phyloP scores from a whole-genome alignment of 352 stramenopile species.

The Pythium apleroticum region DNA sequence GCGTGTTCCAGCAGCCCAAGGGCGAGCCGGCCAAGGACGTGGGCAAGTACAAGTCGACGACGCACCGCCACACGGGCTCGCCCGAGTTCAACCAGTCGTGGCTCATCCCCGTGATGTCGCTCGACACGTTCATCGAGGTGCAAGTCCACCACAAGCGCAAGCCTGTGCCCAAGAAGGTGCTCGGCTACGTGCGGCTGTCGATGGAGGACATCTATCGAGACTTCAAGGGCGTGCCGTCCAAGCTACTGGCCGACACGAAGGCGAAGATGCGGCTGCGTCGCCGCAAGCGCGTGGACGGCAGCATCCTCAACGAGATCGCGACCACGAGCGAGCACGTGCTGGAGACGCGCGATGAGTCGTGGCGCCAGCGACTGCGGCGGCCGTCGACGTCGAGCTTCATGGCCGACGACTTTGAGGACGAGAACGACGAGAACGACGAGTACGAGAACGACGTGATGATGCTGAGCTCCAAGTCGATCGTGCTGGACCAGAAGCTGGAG shows the following conservation, averaged over 20 bases:
- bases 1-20: slow-evolving; percentile 52
- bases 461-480: slow-evolving; percentile 60
- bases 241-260: slow-evolving; percentile 65
- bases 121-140: slow-evolving; percentile 80
- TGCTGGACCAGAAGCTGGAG: slow-evolving; percentile 50
- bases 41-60: slow-evolving; percentile 73
- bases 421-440: slow-evolving; percentile 50
- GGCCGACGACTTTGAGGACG: slow-evolving; percentile 27
- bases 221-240: slow-evolving; percentile 71
- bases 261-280: slow-evolving; percentile 76
- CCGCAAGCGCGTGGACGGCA: slow-evolving; percentile 75
- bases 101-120: slow-evolving; percentile 67
- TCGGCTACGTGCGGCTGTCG: slow-evolving; percentile 71
- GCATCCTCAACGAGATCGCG: slow-evolving; percentile 78
- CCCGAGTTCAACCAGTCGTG: slow-evolving; percentile 86
- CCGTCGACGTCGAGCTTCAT: slow-evolving; percentile 37
- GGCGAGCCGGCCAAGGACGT: slow-evolving; percentile 48
- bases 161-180: slow-evolving; percentile 75
- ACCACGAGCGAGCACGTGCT: slow-evolving; percentile 34
- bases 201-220: slow-evolving; percentile 87
- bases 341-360: slow-evolving; percentile 67
- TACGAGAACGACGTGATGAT: slow-evolving; percentile 65
- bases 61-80: slow-evolving; percentile 51
- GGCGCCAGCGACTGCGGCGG: slow-evolving; percentile 57
- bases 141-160: slow-evolving; percentile 86